Base-by-base conservation (phyloP, 1,284 basidiomycete species). In the Chiua sp. region DNA sequence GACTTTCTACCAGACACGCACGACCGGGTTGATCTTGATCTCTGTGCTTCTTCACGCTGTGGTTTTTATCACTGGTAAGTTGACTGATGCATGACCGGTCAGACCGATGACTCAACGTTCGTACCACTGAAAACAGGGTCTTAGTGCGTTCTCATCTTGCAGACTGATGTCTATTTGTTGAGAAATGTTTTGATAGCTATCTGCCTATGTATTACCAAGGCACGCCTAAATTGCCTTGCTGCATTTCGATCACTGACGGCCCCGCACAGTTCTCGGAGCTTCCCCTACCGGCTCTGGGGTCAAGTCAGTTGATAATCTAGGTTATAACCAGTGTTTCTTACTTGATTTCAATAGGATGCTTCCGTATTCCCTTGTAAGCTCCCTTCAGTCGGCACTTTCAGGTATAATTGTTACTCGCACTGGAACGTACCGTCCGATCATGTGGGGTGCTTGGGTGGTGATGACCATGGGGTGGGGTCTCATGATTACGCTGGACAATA, bases 241-340 rank as follows among this genome's bases (percentile, higher is more conserved):
- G 49, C n/a, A 30, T 65, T 2, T 51, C 69, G 6, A 55, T n/a
- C 15, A 30, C 65, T 78, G 71, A 65, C 60, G n/a, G 22, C 8
- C 26, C 7, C 8, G 3, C 10, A 37, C n/a, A 73, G 74, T 75
- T 28, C 74, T 81, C n/a, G 83, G 84, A 7, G 71, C 79, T 4
- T 75, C 74, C 8, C 77, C 83, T 16, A 77, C 79, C 7, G 64
- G 69, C 56, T 75, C 80, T 3, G 83, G 83, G 18, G 67, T 85
- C 37, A 70, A 66, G 65, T 74, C 4, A 54, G 63, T 61, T 30
- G 26, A 48, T 32, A 28, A 22, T 42, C 3, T 30, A 16, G 23
- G 16, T 37, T 26, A 47, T 32, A 28, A 4, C 16, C 11, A 7
- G 4, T 44, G 46, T 18, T 37, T 37, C 28, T 58, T 37, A 60